Evolutionary conservation across 257 asterid species (phyloP).

Genomic region (Leptodermis oblonga): DNA sequence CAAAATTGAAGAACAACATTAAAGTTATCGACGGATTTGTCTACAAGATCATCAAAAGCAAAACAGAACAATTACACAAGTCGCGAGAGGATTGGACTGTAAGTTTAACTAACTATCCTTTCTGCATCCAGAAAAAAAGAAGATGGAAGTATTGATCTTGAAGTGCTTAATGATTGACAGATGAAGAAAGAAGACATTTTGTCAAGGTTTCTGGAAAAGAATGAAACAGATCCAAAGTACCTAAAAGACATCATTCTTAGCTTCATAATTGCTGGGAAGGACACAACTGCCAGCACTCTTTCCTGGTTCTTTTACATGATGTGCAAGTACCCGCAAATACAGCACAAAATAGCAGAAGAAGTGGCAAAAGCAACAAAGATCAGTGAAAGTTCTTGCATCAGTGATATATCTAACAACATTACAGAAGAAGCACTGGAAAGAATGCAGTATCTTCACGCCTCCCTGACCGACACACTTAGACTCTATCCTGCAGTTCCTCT

Average conservation of each 20-base stretch:
- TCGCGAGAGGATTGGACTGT: constrained; percentile 20
- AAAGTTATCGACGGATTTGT: constrained; percentile 48
- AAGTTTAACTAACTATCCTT: neutral
- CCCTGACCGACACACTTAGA: constrained; percentile 58
- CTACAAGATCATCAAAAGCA: constrained; percentile 40
- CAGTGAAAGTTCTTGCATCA: constrained; percentile 20
- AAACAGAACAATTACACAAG: constrained; percentile 36
- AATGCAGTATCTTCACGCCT: constrained; percentile 68
- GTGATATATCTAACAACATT: constrained; percentile 36
- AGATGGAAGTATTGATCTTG: no score
- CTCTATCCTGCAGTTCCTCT: constrained; percentile 60
- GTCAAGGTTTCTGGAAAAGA: constrained; percentile 51
- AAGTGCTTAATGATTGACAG: constrained; percentile 23
- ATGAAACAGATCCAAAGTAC: constrained; percentile 58
- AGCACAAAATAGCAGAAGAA: constrained; percentile 42
- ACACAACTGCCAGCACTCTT: constrained; percentile 61
- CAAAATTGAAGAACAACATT: constrained; percentile 43
- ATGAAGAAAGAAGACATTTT: constrained; percentile 47
- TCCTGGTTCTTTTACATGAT: constrained; percentile 72
- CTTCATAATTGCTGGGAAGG: constrained; percentile 75
- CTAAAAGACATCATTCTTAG: constrained; percentile 62
- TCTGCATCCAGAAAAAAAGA: neutral
- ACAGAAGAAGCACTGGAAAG: constrained; percentile 52
- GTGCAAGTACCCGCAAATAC: constrained; percentile 57
- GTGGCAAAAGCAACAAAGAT: constrained; percentile 34